Conservation (phyloP, 2,329 filamentous ascomycete genomes). For the Fusarium sp. region DNA sequence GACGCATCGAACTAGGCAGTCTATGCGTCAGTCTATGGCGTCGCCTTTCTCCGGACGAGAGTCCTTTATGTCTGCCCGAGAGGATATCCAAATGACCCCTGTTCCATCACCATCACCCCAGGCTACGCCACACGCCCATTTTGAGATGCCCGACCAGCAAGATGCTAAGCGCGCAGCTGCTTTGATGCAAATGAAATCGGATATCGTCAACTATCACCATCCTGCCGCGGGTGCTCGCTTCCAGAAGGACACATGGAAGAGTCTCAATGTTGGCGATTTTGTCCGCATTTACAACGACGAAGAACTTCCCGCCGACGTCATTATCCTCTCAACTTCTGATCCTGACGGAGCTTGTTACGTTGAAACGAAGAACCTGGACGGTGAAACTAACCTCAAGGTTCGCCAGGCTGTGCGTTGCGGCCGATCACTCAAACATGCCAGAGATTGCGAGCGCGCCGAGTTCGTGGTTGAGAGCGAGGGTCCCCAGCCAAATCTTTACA, state of each 20-base stretch:
- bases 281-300: constrained; percentile 97
- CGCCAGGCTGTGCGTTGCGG: constrained; percentile 90
- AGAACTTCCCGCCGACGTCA: constrained; percentile 91
- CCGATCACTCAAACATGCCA: constrained; percentile 83
- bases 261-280: constrained; percentile 93
- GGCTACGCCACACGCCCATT: constrained; percentile 46
- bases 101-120: constrained; percentile 81
- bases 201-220: constrained; percentile 78
- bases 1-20: constrained; percentile 50
- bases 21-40: constrained; percentile 55
- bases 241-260: constrained; percentile 96
- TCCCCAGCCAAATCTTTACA: constrained; percentile 93
- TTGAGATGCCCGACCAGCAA: constrained; percentile 54
- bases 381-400: constrained; percentile 97
- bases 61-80: constrained; percentile 66
- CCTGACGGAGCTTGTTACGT: constrained; percentile 95
- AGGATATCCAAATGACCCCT: constrained; percentile 95
- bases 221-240: constrained; percentile 80
- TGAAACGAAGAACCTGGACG: constrained; percentile 97
- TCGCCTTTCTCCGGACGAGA: constrained; percentile 65
- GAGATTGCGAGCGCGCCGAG: constrained; percentile 89
- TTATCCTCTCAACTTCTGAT: constrained; percentile 93
- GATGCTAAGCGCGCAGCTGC: constrained; percentile 52
- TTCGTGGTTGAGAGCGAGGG: constrained; percentile 91
- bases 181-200: constrained; percentile 60